Base-by-base conservation (phyloP, 1,139 yeast genomes). In the Sugiyamaella xylanicola region DNA sequence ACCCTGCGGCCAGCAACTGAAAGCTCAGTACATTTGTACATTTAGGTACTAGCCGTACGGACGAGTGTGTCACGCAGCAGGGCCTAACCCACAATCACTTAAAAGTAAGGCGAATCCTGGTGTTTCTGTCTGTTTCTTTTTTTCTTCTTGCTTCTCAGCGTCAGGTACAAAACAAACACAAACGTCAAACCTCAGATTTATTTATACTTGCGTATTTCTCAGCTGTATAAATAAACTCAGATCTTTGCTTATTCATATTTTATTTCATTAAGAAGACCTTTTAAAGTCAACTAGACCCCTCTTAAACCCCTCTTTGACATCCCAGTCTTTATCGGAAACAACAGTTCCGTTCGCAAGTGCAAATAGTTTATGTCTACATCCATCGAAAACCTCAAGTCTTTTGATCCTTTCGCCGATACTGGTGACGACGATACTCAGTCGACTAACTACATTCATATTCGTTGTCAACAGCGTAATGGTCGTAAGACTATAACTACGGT, bases 391-490 rank as follows among this genome's bases (percentile, higher is more conserved):
- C 85, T 93, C 79, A 92, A 87, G 83, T 86, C 97, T 68, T 92
- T 92, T 83, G 96, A 93, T 80, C 99, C 99, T 66, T 93, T 93
- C 86, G 97, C 98, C 85, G 99, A 93, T 77, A 92, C 97, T 77
- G 98, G 97, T 82, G 98, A 93, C 84, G 95, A 95, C 79, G 97
- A 92, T 76, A 88, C 95, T 68, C 95, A 92, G 79, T 87, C 96
- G 71, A 86, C 96, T 61, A 91, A 89, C 80, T 90, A 91, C 79
- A 89, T 93, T 75, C 99, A 92, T 77, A 91, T 93, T 74, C 95
- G 99, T 83, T 92, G 95, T 74, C 99, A 93, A 79, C 99, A 93
- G 80, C 95, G 99, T 83, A 93, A 93, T 81, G 99, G 99, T 75
- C 92, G 99, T 80, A 93, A 93, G 79, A 93, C 99, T 64, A 84